These are phyloP conservation scores for Salix purpurea DNA, from an alignment of 345 rosid species.

Conservation along the genomic window DNA sequence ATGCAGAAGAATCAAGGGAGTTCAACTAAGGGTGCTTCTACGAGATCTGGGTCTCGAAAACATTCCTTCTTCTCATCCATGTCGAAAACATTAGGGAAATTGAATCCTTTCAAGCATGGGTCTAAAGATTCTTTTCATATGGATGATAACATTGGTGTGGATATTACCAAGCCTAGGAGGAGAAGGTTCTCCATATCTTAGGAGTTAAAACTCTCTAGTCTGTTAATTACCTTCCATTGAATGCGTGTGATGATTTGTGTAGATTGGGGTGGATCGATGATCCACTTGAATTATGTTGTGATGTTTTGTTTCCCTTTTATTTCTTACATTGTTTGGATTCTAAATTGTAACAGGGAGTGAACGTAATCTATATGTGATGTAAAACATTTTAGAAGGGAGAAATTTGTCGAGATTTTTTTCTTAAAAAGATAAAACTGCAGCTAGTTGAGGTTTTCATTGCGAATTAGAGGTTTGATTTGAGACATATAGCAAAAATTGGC, in stretches of 20 bases:
- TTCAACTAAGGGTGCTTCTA: conserved; percentile 10
- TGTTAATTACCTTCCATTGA: background rate
- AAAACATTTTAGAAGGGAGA: background rate
- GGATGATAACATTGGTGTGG: conserved; percentile 48
- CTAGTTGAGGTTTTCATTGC: background rate
- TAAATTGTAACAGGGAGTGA: background rate
- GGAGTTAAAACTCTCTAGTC: background rate
- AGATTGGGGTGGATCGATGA: background rate
- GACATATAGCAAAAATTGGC: too few species aligned
- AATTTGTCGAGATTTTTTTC: background rate
- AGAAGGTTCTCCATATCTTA: conserved; percentile 90
- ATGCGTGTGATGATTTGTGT: background rate
- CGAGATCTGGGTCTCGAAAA: conserved; percentile 24
- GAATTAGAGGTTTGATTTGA: background rate
- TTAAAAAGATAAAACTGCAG: background rate
- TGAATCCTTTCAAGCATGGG: conserved; percentile 80
- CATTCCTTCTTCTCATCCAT: conserved; percentile 67
- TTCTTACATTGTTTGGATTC: background rate
- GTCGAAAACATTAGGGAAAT: conserved; percentile 79
- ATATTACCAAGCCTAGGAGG: conserved; percentile 76
- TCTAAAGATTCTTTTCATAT: conserved; percentile 80
- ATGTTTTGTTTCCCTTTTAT: background rate
- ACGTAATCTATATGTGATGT: background rate
- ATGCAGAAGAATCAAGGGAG: conserved; percentile 44
- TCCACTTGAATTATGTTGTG: background rate